These are phyloP conservation scores for Boletus sp. DNA, from an alignment of 768 basidiomycete species.

Conservation along the genomic window DNA sequence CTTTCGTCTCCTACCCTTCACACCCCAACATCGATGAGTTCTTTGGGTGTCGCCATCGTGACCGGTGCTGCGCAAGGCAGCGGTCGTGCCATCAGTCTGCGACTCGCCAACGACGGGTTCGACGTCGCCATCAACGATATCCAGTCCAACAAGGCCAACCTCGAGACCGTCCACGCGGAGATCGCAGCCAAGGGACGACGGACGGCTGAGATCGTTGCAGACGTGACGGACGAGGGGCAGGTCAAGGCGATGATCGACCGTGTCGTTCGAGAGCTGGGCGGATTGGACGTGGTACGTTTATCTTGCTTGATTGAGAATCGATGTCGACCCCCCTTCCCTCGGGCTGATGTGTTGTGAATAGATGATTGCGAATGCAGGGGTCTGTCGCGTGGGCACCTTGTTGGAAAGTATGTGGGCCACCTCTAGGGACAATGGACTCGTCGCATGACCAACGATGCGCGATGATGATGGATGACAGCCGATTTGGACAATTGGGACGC, in stretches of 20 bases:
- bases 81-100: conserved; percentile 44
- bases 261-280: conserved; percentile 10
- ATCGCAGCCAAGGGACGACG: background rate
- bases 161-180: background rate
- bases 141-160: conserved; percentile 1
- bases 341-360: too few relatives aligned
- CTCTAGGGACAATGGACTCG: too few relatives aligned
- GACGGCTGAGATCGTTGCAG: background rate
- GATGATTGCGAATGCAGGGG: conserved; percentile 17
- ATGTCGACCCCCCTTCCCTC: too few relatives aligned
- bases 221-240: conserved; percentile 2
- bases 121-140: conserved; percentile 48
- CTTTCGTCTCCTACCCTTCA: background rate
- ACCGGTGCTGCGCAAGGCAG: conserved; percentile 48
- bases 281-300: conserved; percentile 16
- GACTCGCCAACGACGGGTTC: conserved; percentile 42
- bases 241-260: conserved; percentile 13
- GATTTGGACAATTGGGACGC: conserved; percentile 24
- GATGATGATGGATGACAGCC: conserved; percentile 3
- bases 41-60: conserved; percentile 35
- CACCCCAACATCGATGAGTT: background rate
- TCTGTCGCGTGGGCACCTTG: conserved; percentile 6
- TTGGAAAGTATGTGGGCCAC: conserved; percentile 8
- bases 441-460: background rate
- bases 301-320: background rate